phyloP scores from a whole-genome alignment of 805 yeast genomes.

The Candida qinlingensis region DNA sequence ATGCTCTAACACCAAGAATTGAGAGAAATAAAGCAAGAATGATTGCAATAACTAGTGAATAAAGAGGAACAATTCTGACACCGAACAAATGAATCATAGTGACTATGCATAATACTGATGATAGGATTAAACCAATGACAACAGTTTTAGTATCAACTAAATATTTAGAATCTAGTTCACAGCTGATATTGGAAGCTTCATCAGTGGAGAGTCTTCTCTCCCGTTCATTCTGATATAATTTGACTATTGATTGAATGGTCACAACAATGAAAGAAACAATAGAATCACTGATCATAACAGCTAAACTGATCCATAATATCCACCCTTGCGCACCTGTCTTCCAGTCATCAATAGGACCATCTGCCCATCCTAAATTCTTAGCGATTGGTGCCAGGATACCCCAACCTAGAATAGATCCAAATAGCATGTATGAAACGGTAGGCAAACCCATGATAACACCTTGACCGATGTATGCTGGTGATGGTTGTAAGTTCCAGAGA shows the following conservation, averaged over 20 bases:
- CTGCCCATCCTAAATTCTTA: conserved; percentile 72
- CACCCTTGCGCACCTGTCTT: conserved; percentile 93
- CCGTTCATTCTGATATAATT: conserved; percentile 7
- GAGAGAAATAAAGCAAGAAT: conserved; percentile 74
- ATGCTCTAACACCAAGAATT: conserved; percentile 83
- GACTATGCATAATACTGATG: conserved; percentile 63
- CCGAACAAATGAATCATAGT: conserved; percentile 70
- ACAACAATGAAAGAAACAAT: conserved; percentile 72
- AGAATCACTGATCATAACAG: conserved; percentile 93
- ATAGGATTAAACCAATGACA: conserved; percentile 53
- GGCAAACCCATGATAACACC: conserved; percentile 97
- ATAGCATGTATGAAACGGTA: conserved; percentile 84
- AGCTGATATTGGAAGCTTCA: conserved; percentile 9
- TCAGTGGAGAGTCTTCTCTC: not conserved
- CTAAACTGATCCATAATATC: conserved; percentile 90
- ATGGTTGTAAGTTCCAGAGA: conserved; percentile 88
- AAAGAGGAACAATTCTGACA: conserved; percentile 54
- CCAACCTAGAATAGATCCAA: conserved; percentile 92
- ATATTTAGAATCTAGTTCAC: conserved; percentile 33
- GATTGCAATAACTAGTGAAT: conserved; percentile 64
- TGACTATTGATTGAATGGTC: conserved; percentile 37
- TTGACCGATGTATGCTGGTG: conserved; percentile 96
- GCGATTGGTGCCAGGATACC: conserved; percentile 82
- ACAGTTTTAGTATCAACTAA: conserved; percentile 48
- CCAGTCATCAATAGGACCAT: conserved; percentile 90